Base-by-base conservation (phyloP, 495 filamentous ascomycete genomes). In the Rostrohypoxylon terebratum region DNA sequence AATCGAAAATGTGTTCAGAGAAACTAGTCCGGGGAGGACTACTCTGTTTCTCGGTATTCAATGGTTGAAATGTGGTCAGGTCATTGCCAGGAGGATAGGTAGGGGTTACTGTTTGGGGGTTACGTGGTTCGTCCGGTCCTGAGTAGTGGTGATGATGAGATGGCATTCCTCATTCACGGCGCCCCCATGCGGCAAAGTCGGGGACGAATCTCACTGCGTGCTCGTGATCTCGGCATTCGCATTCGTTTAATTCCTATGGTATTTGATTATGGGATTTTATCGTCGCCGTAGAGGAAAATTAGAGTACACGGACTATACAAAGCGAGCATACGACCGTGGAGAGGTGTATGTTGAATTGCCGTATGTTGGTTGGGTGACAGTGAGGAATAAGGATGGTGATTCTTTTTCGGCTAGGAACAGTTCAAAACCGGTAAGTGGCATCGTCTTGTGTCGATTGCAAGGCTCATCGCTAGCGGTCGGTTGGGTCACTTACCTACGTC, bases 371-470 rank as follows among this genome's bases (percentile, higher is more conserved):
- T 68, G 60, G 66, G 71, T 70, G 71, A 58, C 44, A 73, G 61
- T 69, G 62, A 74, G 63, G 71, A 74, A 69, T 73, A 57, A 70
- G 66, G 71, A 70, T 70, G 62, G 47, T 74, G 53, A 66, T 73
- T 74, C 63, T 70, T 69, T 74, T 74, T 70, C 62, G 71, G 71
- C 63, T 74, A 74, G 71, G 71, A 36, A 74, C 71, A 74, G 67
- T 59, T 74, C 71, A 74, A 74, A 74, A 74, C 71, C 71, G 71
- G 71, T 74, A 74, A 74, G 71, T 74, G 71, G 71, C 71, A 74
- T 74, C 58, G 66, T 66, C 71, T 74, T 69, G 71, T 74, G 71
- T 70, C 71, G 66, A 69, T 74, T 69, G 57, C 71, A 74, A 74
- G 71, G 71, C 71, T 74, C 71, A 63, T 73, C 66, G 71, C 66